Percentiles rank a stretch among this genome's conserved stretches.
Conservation (phyloP, 2,329 filamentous ascomycete genomes). For the Talaromyces sp. region DNA sequence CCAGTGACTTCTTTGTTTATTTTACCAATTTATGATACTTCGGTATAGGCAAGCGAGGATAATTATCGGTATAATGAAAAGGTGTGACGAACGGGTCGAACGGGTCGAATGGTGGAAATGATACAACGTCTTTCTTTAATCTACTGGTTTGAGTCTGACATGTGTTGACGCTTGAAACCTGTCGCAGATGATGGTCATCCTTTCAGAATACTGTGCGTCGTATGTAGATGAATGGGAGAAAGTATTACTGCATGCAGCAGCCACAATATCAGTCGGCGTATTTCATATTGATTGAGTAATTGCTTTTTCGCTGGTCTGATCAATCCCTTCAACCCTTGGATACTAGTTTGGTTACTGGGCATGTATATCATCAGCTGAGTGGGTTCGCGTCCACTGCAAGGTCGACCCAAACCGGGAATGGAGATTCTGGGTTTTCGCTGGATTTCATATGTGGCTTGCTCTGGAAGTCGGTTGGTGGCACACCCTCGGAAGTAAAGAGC, state of each 20-base stretch:
- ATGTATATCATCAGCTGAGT: conserved; percentile 1
- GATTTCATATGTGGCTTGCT: not conserved
- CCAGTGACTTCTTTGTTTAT: not conserved
- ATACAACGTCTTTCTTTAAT: conserved; percentile 3
- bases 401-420: conserved; percentile 2
- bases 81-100: not conserved
- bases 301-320: not conserved
- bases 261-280: not conserved
- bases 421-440: not conserved
- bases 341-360: not conserved
- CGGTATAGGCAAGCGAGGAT: not conserved
- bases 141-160: not conserved
- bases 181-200: not conserved
- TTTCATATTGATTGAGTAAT: conserved; percentile 3
- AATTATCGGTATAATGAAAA: not conserved
- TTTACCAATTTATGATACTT: not conserved
- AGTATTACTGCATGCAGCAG: not conserved
- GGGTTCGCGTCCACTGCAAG: not conserved
- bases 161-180: not conserved
- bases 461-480: not conserved
- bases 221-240: not conserved
- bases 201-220: not conserved
- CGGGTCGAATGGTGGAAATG: not conserved
- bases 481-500: conserved; percentile 3
- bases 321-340: not conserved